Evolutionary conservation across 139 green algal species (phyloP).

Genomic region (Auxenochlorella pyrenoidosa): DNA sequence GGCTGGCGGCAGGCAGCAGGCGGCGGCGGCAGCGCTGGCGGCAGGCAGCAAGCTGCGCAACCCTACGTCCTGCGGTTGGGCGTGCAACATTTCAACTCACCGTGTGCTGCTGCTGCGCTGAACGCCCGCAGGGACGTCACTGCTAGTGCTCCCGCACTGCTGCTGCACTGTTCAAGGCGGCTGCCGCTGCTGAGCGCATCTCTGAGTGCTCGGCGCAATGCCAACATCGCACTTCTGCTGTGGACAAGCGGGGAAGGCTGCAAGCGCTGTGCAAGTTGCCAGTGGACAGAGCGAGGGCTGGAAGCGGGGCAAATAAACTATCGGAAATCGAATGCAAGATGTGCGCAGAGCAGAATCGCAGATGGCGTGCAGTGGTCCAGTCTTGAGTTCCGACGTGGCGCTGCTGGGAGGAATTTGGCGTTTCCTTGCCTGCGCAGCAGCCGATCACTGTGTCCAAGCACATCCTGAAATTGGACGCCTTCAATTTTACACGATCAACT

Average conservation of each 20-base stretch:
- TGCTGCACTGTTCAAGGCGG: constrained; percentile 16
- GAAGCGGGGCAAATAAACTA: too few species aligned
- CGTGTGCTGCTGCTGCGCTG: constrained; percentile 15
- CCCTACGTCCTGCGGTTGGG: not conserved
- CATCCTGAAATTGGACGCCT: too few species aligned
- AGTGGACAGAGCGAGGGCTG: too few species aligned
- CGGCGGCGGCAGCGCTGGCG: not conserved
- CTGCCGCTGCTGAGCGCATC: not conserved
- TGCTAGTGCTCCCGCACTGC: not conserved
- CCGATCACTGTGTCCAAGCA: too few species aligned
- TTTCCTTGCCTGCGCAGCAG: too few species aligned
- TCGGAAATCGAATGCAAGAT: too few species aligned
- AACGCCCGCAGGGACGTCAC: not conserved
- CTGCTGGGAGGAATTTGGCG: too few species aligned
- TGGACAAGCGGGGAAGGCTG: not conserved
- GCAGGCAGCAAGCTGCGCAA: not conserved
- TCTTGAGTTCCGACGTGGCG: too few species aligned
- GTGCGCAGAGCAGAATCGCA: too few species aligned
- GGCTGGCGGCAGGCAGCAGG: not conserved
- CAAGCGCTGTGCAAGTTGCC: not conserved
- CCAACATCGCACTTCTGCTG: not conserved
- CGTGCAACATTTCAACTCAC: not conserved
- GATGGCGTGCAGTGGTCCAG: too few species aligned
- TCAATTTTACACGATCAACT: too few species aligned
- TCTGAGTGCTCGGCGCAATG: not conserved